A percentile compares a stretch with the other conserved stretches of the same genome.
Conservation (phyloP, 306 rosid species). For the Herpetospermum pedunculosum region DNA sequence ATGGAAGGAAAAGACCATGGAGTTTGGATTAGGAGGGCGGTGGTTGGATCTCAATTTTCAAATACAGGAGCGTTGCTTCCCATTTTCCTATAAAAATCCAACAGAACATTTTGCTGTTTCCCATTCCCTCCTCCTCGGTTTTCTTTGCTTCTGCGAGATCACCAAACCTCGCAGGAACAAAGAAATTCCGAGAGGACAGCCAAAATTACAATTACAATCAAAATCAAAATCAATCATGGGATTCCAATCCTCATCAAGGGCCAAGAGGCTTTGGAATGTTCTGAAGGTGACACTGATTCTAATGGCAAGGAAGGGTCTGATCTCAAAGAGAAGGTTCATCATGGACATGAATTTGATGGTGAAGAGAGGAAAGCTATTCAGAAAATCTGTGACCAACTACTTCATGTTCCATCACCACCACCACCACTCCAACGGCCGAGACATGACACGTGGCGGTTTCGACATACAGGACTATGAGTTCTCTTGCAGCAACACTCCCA, state of each 20-base stretch:
- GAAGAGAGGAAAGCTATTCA: conserved; percentile 36
- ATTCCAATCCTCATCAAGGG: neutral
- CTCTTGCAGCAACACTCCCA: conserved; percentile 39
- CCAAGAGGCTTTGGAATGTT: conserved; percentile 37
- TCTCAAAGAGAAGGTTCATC: conserved; percentile 42
- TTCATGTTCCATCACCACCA: conserved; percentile 24
- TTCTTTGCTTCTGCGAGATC: conserved; percentile 35
- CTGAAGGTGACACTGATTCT: conserved; percentile 27
- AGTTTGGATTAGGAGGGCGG: conserved; percentile 1
- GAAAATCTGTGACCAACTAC: conserved; percentile 27
- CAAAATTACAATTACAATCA: neutral
- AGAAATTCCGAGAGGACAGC: conserved; percentile 1
- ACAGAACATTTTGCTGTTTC: neutral
- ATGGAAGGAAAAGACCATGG: neutral
- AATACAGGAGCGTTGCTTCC: neutral
- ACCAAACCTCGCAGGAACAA: conserved; percentile 24
- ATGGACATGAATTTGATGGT: conserved; percentile 43
- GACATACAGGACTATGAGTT: conserved; percentile 37
- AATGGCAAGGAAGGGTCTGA: conserved; percentile 37
- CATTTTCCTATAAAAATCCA: conserved; percentile 23
- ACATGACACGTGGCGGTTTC: conserved; percentile 17
- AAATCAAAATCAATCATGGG: neutral
- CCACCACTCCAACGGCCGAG: conserved; percentile 10
- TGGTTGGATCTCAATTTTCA: neutral
- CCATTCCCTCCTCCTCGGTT: conserved; percentile 18